Evolutionary conservation across 2,329 filamentous ascomycete genomes (phyloP), one percentile per base, ranked within the genome.

Genomic region (Pleomassaria siparia): DNA sequence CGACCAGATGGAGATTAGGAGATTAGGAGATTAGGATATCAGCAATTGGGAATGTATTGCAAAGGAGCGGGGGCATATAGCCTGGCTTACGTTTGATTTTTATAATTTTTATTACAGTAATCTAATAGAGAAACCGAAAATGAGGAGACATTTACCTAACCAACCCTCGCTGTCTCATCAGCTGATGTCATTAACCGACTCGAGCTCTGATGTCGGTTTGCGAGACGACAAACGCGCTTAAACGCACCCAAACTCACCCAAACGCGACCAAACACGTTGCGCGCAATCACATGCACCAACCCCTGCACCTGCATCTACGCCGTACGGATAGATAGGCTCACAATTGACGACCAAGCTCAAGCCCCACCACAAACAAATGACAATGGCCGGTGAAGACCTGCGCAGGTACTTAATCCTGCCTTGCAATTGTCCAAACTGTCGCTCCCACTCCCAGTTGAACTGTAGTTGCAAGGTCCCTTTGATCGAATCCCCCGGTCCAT

Each of bases 391-490:
- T 22, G 53, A 63, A 7, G 61, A 62, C 32, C 49, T 65, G 22
- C 49, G 43, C 28, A 44, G 49, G 41, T 51, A 50, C 39, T 56
- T 63, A 42, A 59, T 60, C 26, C 35, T 60, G 9, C 57, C 54
- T 36, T 7, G 2, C 65, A 57, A 33, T 74, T 72, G n/a, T n/a
- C n/a, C n/a, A n/a, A n/a, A 33, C 74, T 68, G 58, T 76, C 74
- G 35, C 72, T 56, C 13, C 25, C 21, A 12, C 7, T n/a, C 11
- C 36, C 20, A 4, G n/a, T 26, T 13, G 3, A 7, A 5, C 12
- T 7, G 5, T 8, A 24, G 3, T 39, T 24, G 15, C 9, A 6
- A 5, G 20, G 8, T 9, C 22, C 36, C 9, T 21, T 39, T 9
- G 20, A n/a, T 20, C 12, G 25, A 26, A 12, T 7, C 12, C 25